Percentiles rank a stretch among this genome's conserved stretches.
Evolutionary conservation across 345 rosid genomes (phyloP).

Genomic region (Dimocarpus longan): DNA sequence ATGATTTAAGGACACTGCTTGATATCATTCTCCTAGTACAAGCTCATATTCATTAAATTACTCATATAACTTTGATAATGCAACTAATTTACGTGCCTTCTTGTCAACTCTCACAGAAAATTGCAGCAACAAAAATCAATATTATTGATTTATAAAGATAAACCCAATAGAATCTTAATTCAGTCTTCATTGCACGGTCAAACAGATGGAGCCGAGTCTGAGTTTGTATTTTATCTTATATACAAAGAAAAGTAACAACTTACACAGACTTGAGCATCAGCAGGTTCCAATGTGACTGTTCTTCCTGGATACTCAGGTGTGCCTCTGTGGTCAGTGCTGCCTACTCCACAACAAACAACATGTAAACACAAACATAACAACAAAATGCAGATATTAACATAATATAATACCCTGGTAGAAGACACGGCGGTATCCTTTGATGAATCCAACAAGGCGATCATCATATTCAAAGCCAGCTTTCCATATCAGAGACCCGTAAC

Average conservation of each 20-base stretch:
- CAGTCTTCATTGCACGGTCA: not conserved
- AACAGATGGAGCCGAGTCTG: no score
- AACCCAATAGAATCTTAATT: not conserved
- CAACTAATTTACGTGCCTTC: not conserved
- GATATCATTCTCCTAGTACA: not conserved
- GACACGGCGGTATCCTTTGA: conserved; percentile 80
- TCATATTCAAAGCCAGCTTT: conserved; percentile 75
- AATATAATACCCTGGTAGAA: conserved; percentile 68
- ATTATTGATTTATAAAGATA: not conserved
- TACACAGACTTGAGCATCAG: conserved; percentile 75
- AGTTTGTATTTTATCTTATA: not conserved
- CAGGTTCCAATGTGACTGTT: conserved; percentile 80
- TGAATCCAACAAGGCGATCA: conserved; percentile 76
- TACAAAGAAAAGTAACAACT: conserved; percentile 19
- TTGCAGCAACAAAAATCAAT: not conserved
- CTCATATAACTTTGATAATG: not conserved
- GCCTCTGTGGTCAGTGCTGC: conserved; percentile 95
- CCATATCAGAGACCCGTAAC: conserved; percentile 87
- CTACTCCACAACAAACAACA: conserved; percentile 31
- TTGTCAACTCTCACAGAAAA: not conserved
- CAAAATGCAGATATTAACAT: not conserved
- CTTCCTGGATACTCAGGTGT: conserved; percentile 84
- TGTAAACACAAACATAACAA: not conserved
- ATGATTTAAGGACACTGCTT: not conserved
- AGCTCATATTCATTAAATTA: not conserved